A percentile compares a stretch with the other conserved stretches of the same genome.
Conservation (phyloP, 2,329 filamentous ascomycete species). For the Colletotrichum eleusines region DNA sequence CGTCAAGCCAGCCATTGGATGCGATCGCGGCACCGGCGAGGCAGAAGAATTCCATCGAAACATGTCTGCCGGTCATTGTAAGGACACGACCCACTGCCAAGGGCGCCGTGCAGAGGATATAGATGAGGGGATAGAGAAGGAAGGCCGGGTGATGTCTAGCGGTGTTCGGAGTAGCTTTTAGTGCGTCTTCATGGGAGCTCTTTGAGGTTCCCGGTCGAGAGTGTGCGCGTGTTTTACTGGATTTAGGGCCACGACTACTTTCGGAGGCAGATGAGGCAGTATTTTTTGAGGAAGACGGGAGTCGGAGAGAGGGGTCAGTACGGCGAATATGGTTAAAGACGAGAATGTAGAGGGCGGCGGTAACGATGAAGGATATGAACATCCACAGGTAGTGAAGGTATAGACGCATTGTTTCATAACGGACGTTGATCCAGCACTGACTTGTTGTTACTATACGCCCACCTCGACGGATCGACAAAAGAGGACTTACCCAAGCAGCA, state of each 20-base stretch:
- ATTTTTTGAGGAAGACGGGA: conserved; percentile 33
- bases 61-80: conserved; percentile 62
- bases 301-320: conserved; percentile 45
- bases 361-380: conserved; percentile 57
- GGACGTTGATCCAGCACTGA: conserved; percentile 71
- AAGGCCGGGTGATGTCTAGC: conserved; percentile 49
- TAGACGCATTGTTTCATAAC: conserved; percentile 65
- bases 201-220: conserved; percentile 1
- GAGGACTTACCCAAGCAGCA: conserved; percentile 64
- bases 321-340: conserved; percentile 56
- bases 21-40: conserved; percentile 64
- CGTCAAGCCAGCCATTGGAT: conserved; percentile 60
- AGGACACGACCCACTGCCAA: conserved; percentile 70
- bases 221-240: conserved; percentile 6
- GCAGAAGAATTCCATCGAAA: conserved; percentile 63
- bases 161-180: background rate
- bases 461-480: conserved; percentile 65
- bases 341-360: conserved; percentile 54
- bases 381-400: conserved; percentile 75
- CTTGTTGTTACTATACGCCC: conserved; percentile 68
- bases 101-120: conserved; percentile 71
- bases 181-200: background rate
- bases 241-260: background rate
- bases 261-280: conserved; percentile 23
- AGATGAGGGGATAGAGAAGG: conserved; percentile 72